These are phyloP conservation scores for Kregervanrija delftensis DNA, from an alignment of 805 yeast species.

Conservation along the genomic window DNA sequence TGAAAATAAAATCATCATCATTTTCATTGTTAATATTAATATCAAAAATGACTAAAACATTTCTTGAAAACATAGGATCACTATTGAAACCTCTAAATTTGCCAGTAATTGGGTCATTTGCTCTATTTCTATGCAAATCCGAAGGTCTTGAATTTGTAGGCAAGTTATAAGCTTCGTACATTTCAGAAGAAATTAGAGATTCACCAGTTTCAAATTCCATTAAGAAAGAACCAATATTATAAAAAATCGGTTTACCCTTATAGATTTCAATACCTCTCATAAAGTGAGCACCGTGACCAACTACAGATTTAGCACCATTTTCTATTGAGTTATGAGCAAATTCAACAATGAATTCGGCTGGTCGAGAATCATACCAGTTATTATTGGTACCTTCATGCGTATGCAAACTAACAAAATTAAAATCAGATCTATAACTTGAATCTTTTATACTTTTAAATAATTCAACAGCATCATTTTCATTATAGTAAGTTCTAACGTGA, in stretches of 20 bases:
- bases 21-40: slow-evolving; percentile 5
- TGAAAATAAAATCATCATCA: slow-evolving; percentile 12
- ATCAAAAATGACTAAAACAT: slow-evolving; percentile 21
- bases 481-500: slow-evolving; percentile 19
- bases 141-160: slow-evolving; percentile 21
- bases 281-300: slow-evolving; percentile 26
- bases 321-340: slow-evolving; percentile 22
- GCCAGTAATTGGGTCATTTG: slow-evolving; percentile 18
- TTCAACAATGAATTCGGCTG: slow-evolving; percentile 22
- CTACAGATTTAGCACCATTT: slow-evolving; percentile 22
- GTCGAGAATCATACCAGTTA: slow-evolving; percentile 26
- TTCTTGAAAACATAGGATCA: slow-evolving; percentile 20
- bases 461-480: slow-evolving; percentile 17
- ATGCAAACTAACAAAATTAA: slow-evolving; percentile 21
- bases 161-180: slow-evolving; percentile 20
- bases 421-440: slow-evolving; percentile 20
- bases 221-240: slow-evolving; percentile 21
- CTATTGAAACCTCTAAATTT: slow-evolving; percentile 22
- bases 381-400: slow-evolving; percentile 26
- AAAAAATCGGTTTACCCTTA: slow-evolving; percentile 23
- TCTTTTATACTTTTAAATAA: slow-evolving; percentile 19
- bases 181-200: slow-evolving; percentile 21
- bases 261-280: slow-evolving; percentile 25
- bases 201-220: slow-evolving; percentile 25
- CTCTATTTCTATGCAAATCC: slow-evolving; percentile 22